Conservation (phyloP, 495 filamentous ascomycete species). For the Podospora sp. region DNA sequence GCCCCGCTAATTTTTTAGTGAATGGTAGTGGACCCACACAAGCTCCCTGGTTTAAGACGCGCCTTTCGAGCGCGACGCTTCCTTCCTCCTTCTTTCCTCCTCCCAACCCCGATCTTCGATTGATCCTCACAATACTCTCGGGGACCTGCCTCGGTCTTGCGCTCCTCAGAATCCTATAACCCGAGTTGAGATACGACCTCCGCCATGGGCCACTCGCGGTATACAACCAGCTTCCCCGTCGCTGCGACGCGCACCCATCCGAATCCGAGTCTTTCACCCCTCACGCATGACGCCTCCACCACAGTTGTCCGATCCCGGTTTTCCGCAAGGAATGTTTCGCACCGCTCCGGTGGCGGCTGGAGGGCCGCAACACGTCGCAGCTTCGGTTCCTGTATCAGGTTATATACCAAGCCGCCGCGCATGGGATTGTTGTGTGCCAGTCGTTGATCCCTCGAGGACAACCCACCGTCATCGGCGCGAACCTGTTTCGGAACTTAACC, state of each 20-base stretch:
- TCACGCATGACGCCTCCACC: constrained; percentile 63
- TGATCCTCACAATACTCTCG: constrained; percentile 29
- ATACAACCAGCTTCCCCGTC: constrained; percentile 18
- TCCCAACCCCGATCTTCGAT: constrained; percentile 13
- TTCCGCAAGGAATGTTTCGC: constrained; percentile 64
- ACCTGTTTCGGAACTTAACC: constrained; percentile 77
- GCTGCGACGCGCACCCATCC: constrained; percentile 15
- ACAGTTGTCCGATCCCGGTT: constrained; percentile 68
- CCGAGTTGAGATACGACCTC: constrained; percentile 22
- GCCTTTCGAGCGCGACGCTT: constrained; percentile 22
- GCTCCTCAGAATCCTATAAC: constrained; percentile 7
- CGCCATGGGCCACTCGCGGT: constrained; percentile 22
- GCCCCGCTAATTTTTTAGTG: neutral
- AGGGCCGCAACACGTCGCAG: constrained; percentile 40
- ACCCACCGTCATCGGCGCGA: constrained; percentile 48
- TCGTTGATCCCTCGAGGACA: constrained; percentile 18
- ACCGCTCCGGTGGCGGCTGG: constrained; percentile 40
- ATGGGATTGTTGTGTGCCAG: constrained; percentile 30
- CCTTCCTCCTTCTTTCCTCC: constrained; percentile 10
- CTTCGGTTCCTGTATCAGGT: constrained; percentile 45
- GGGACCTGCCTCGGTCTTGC: constrained; percentile 18
- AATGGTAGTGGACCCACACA: neutral
- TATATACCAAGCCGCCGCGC: constrained; percentile 38
- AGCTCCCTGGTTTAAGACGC: constrained; percentile 7
- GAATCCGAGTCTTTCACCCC: constrained; percentile 40